These are phyloP conservation scores for Letharia columbiana DNA, from an alignment of 495 filamentous ascomycete species.

Conservation along the genomic window DNA sequence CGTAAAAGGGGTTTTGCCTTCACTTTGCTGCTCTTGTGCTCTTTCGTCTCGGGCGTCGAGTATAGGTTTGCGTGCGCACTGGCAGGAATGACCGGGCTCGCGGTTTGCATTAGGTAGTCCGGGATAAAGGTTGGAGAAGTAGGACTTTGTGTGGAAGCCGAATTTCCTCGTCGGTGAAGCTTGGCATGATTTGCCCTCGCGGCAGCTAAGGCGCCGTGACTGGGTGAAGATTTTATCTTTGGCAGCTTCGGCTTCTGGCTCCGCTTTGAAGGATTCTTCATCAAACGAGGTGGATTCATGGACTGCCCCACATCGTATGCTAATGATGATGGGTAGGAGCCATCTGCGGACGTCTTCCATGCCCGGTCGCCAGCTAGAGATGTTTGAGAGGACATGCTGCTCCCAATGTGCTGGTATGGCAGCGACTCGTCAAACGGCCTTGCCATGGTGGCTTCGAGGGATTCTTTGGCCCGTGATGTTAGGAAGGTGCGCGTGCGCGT, in stretches of 20 bases:
- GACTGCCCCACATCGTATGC: constrained; percentile 13
- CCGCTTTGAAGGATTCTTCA: constrained; percentile 4
- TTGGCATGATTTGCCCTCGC: constrained; percentile 17
- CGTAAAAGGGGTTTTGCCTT: constrained; percentile 53
- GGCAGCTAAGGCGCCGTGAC: constrained; percentile 20
- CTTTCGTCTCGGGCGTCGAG: constrained; percentile 5
- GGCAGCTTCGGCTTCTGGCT: constrained; percentile 16
- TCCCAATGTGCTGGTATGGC: constrained; percentile 15
- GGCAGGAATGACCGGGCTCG: constrained; percentile 17
- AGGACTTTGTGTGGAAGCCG: constrained; percentile 12
- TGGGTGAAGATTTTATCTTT: constrained; percentile 26
- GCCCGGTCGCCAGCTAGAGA: constrained; percentile 16
- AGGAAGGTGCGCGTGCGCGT: constrained; percentile 2
- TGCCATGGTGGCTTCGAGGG: constrained; percentile 17
- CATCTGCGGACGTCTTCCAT: constrained; percentile 8
- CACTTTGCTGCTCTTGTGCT: constrained; percentile 26
- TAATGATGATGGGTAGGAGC: background rate
- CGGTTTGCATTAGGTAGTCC: constrained; percentile 18
- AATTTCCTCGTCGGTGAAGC: constrained; percentile 14
- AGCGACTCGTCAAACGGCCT: constrained; percentile 18
- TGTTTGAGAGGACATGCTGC: constrained; percentile 23
- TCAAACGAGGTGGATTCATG: constrained; percentile 6
- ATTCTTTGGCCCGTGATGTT: background rate
- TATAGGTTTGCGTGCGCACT: constrained; percentile 19
- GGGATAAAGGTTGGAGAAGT: constrained; percentile 21